phyloP scores from a whole-genome alignment of 2,329 filamentous ascomycete species.

The Dactylellina cionopaga region DNA sequence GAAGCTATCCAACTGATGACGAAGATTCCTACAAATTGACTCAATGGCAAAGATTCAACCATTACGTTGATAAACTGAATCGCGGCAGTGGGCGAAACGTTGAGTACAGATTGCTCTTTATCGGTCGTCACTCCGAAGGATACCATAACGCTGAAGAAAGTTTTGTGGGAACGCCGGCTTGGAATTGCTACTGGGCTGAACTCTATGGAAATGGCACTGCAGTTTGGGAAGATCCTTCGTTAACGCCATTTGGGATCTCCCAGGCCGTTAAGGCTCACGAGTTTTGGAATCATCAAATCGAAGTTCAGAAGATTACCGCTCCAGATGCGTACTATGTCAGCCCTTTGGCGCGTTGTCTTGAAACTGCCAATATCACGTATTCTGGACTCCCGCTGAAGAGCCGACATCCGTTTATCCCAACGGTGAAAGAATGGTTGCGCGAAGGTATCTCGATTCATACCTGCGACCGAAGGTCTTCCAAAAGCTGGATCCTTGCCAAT shows the following conservation, averaged over 20 bases:
- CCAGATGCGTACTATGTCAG: slow-evolving; percentile 73
- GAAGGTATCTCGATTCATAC: slow-evolving; percentile 75
- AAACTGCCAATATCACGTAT: slow-evolving; percentile 72
- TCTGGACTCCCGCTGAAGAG: slow-evolving; percentile 65
- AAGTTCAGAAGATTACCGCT: slow-evolving; percentile 67
- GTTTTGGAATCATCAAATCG: slow-evolving; percentile 69
- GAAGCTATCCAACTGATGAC: slow-evolving; percentile 69
- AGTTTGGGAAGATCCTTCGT: slow-evolving; percentile 71
- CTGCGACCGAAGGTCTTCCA: slow-evolving; percentile 71
- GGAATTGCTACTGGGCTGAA: slow-evolving; percentile 76
- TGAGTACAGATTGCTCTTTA: slow-evolving; percentile 73
- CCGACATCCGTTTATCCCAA: slow-evolving; percentile 67
- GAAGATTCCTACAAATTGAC: slow-evolving; percentile 62
- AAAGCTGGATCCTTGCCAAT: slow-evolving; percentile 65
- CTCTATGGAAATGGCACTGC: slow-evolving; percentile 71
- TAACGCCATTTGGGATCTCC: slow-evolving; percentile 68
- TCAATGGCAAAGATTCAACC: slow-evolving; percentile 72
- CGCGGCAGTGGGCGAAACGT: slow-evolving; percentile 62
- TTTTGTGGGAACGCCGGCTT: slow-evolving; percentile 74
- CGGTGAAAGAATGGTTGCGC: slow-evolving; percentile 72
- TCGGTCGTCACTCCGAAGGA: slow-evolving; percentile 76
- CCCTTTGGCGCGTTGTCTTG: slow-evolving; percentile 71
- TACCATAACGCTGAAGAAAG: slow-evolving; percentile 72
- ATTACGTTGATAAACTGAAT: slow-evolving; percentile 69
- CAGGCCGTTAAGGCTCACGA: slow-evolving; percentile 69